Base-by-base conservation (phyloP, 164 flowering plant species). In the Berberis vulgaris region DNA sequence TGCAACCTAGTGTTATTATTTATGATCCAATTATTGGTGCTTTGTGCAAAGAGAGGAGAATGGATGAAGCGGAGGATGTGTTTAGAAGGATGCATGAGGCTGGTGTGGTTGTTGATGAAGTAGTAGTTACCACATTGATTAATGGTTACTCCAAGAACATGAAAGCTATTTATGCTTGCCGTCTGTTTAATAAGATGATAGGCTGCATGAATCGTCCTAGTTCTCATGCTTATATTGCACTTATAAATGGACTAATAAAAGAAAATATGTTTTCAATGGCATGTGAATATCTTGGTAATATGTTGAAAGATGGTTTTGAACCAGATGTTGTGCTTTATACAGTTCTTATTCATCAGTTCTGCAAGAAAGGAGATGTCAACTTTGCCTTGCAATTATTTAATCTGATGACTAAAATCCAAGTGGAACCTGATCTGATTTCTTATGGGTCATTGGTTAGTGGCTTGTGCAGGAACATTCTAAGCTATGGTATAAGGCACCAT, bases 281-380 rank as follows among this genome's bases (percentile, higher is more conserved):
- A 57, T 80, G 81, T 54, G 3, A 44, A 7, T 84, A 84, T 74
- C 82, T 88, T 58, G 62, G 54, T 43, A 75, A 68, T 65, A 84
- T 88, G 89, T 58, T 79, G 71, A 67, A 67, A 58, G 87, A 84
- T 57, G 89, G 86, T 43, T 66, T 78, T 63, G 54, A 52, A 61
- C 91, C 87, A 54, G 79, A 82, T 73, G 72, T 53, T 41, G 79
- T 76, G 64, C 74, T 88, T 50, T 88, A 80, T 65, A 80, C 84
- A 39, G 66, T 78, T n/a, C 79, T 88, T 10, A 81, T 86, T 50
- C 69, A 78, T 46, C 85, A 81, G 62, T 83, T 73, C 59, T 70
- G 79, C 63, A 77, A 72, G 80, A 81, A 72, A 66, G 83, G 87
- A 41, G 87, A 81, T 13, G n/a, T 84, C 62, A 72, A 67, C 64